Evolutionary conservation across 2,329 filamentous ascomycete genomes (phyloP).

Genomic region (Coniella vitis): DNA sequence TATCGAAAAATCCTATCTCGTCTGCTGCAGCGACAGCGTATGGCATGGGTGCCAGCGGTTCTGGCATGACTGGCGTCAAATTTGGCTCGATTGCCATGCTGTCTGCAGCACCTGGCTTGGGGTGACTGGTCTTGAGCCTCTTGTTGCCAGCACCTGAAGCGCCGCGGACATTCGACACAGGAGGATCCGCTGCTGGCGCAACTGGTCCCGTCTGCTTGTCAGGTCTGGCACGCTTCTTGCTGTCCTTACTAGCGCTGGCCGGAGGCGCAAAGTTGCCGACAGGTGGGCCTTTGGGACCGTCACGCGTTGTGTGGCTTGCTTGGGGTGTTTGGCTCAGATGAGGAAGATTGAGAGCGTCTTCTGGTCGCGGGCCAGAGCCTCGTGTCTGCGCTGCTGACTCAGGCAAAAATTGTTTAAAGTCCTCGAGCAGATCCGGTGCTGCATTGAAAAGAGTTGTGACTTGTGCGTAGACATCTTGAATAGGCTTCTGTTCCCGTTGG

Average conservation of each 20-base stretch:
- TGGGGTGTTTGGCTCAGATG: conserved; percentile 50
- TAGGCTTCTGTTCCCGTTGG: conserved; percentile 94
- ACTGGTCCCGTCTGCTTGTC: conserved; percentile 47
- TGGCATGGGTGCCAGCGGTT: conserved; percentile 73
- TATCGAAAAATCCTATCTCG: conserved; percentile 89
- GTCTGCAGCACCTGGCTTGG: conserved; percentile 50
- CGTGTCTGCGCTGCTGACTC: conserved; percentile 63
- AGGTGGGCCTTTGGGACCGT: conserved; percentile 78
- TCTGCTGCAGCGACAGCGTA: conserved; percentile 71
- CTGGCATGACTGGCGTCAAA: conserved; percentile 78
- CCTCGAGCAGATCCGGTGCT: conserved; percentile 89
- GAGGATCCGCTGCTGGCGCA: conserved; percentile 30
- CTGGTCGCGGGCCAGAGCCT: conserved; percentile 56
- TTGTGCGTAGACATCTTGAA: conserved; percentile 96
- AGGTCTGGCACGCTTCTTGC: conserved; percentile 72
- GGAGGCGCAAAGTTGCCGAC: conserved; percentile 89
- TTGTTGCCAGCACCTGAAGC: conserved; percentile 40
- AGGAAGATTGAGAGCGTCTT: conserved; percentile 50
- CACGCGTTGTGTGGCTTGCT: conserved; percentile 38
- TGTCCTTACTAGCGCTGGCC: conserved; percentile 76
- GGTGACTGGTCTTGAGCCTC: conserved; percentile 67
- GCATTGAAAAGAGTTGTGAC: conserved; percentile 91
- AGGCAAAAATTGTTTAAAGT: conserved; percentile 97
- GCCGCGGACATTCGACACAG: conserved; percentile 30
- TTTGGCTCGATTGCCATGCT: conserved; percentile 71